Base-by-base conservation (phyloP, 2,329 filamentous ascomycete species). In the Clonostachys sp. region DNA sequence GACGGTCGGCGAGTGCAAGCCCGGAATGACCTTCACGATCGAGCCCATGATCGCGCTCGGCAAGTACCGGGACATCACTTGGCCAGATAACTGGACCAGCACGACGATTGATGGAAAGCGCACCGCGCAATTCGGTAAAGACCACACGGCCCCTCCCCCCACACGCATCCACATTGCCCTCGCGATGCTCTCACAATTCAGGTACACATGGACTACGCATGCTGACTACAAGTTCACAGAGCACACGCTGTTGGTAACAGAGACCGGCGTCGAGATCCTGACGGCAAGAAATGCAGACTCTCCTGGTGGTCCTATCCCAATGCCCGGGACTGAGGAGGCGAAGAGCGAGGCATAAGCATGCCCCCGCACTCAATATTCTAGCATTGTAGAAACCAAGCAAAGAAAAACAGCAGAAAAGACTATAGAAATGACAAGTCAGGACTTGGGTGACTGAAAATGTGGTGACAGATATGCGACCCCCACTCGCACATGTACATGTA, bases 71-170 rank as follows among this genome's bases (percentile, higher is more conserved):
- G 94, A 99, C 62, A 87, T 94, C 65, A 97, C 91, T 1, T 99
- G 94, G 94, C 94, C 94, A 1, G 94, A 99, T 65, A 90, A 97
- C 73, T 99, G 94, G 94, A 99, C 94, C 1, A 96, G 91, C 67
- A 89, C 89, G 6, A 99, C 94, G 0, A 81, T 85, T 48, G 94
- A 99, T 64, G 94, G 94, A 45, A 88, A 87, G 67, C 77, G 82
- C 62, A 96, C 91, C 14, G 94, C 94, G 10, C 94, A 99, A 63
- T 99, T 99, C 61, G 87, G 86, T 90, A 72, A 66, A 30, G 24
- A 30, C 24, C 24, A 30, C 8, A 30, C 24, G 24, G 83, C 68
- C 42, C 12, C 36, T 9, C 3, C 34, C 12, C 12, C 14, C 24
- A 34, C 9, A n/a, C 6, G n/a, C 20, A 3, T 5, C 17, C 17